These are phyloP conservation scores for Skeletonema potamos DNA, from an alignment of 108 stramenopile genomes.

Conservation along the genomic window DNA sequence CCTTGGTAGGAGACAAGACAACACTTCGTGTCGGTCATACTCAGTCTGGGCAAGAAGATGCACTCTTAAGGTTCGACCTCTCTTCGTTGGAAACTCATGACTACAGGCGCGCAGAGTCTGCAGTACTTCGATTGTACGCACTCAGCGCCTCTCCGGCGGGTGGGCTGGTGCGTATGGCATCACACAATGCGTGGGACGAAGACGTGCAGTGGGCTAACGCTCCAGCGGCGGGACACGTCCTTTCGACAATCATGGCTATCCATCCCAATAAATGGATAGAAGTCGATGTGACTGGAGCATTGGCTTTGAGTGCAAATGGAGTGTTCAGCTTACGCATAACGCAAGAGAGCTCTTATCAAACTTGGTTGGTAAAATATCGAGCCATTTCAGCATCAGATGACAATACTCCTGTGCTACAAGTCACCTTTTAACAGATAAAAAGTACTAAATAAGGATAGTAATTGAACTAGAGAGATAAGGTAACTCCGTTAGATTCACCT, in stretches of 20 bases:
- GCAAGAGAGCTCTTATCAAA: conserved; percentile 1
- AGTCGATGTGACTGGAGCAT: conserved; percentile 29
- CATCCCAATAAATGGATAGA: conserved; percentile 32
- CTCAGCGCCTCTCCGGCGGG: conserved; percentile 25
- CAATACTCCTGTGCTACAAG: conserved; percentile 18
- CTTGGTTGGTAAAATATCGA: conserved; percentile 27
- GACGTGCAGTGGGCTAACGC: conserved; percentile 22
- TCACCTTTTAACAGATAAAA: conserved; percentile 15
- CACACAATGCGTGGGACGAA: conserved; percentile 18
- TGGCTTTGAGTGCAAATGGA: conserved; percentile 2
- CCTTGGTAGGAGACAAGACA: neutral
- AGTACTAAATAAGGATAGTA: neutral
- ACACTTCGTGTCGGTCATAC: conserved; percentile 3
- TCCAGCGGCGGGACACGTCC: conserved; percentile 4
- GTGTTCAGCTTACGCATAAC: conserved; percentile 20
- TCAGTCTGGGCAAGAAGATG: conserved; percentile 5
- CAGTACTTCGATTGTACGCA: conserved; percentile 31
- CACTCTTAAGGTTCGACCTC: conserved; percentile 26
- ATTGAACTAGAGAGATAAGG: no score
- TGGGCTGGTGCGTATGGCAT: conserved; percentile 23
- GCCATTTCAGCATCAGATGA: neutral
- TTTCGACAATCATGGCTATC: conserved; percentile 5
- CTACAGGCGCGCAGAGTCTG: conserved; percentile 4
- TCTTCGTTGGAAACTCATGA: conserved; percentile 6
- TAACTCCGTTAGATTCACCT: no score